A percentile compares a stretch with the other conserved stretches of the same genome.
phyloP scores from a whole-genome alignment of 2,329 filamentous ascomycete genomes.

The Emericellopsis atlantica region DNA sequence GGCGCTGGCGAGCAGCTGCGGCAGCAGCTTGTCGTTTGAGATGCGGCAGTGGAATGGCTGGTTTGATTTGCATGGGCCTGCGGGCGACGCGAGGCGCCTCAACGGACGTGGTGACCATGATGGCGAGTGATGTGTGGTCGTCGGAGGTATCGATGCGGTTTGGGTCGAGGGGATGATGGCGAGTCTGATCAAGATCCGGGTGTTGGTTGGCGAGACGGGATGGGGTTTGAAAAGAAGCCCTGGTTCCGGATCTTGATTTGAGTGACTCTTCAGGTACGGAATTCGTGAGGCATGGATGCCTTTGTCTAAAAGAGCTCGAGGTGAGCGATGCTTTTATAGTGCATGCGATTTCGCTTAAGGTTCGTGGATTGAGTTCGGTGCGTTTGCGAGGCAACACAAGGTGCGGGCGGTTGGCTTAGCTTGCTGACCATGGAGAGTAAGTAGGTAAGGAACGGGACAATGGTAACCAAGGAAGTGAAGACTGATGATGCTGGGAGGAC shows the following conservation, averaged over 20 bases:
- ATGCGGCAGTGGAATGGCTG: constrained; percentile 24
- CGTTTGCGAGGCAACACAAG: too few relatives aligned
- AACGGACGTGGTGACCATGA: constrained; percentile 21
- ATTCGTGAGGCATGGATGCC: too few relatives aligned
- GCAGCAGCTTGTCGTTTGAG: constrained; percentile 23
- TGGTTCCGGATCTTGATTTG: constrained; percentile 10
- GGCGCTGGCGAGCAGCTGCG: constrained; percentile 4
- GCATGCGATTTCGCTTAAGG: too few relatives aligned
- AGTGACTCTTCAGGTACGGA: constrained; percentile 8
- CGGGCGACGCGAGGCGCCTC: constrained; percentile 10
- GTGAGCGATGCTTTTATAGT: too few relatives aligned
- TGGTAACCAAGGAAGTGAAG: background rate
- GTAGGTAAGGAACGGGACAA: background rate
- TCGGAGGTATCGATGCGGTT: constrained; percentile 2
- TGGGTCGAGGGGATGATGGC: background rate
- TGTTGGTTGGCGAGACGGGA: constrained; percentile 1
- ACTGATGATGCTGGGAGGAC: constrained; percentile 1
- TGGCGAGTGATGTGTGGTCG: constrained; percentile 1
- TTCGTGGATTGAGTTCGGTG: too few relatives aligned
- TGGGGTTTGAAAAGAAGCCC: background rate
- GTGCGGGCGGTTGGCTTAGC: background rate
- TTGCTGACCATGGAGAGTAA: background rate
- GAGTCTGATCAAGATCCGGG: constrained; percentile 3
- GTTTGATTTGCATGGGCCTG: constrained; percentile 20
- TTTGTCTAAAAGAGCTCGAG: too few relatives aligned